Percentiles rank a stretch among this genome's conserved stretches.
Evolutionary conservation across 2,329 filamentous ascomycete species (phyloP).

Genomic region (Clarireedia homoeocarpa): DNA sequence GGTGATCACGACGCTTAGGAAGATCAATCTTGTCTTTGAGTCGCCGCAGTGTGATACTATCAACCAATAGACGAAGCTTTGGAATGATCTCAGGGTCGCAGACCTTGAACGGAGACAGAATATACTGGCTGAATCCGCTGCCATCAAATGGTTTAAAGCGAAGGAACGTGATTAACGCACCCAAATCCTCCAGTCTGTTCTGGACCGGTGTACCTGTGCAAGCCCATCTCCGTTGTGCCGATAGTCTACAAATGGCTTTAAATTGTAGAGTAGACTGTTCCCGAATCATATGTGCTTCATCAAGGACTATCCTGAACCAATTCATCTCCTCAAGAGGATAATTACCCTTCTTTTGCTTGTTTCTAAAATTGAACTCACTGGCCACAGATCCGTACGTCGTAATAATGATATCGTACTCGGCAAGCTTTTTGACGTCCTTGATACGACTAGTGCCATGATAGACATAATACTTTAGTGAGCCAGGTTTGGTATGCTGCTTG

Average conservation of each 20-base stretch:
- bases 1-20: conserved; percentile 63
- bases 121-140: conserved; percentile 67
- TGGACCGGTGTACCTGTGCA: conserved; percentile 97
- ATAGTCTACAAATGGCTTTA: conserved; percentile 72
- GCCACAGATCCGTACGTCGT: conserved; percentile 89
- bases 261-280: conserved; percentile 76
- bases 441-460: conserved; percentile 79
- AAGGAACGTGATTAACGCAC: conserved; percentile 78
- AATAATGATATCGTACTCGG: conserved; percentile 74
- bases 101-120: conserved; percentile 78
- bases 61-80: conserved; percentile 80
- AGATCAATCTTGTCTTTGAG: conserved; percentile 87
- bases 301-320: conserved; percentile 89
- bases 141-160: conserved; percentile 81
- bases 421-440: conserved; percentile 59
- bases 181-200: conserved; percentile 85
- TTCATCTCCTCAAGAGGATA: conserved; percentile 70
- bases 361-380: conserved; percentile 63
- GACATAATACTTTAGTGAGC: conserved; percentile 63
- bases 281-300: conserved; percentile 92
- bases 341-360: conserved; percentile 48
- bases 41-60: conserved; percentile 87
- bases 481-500: conserved; percentile 64
- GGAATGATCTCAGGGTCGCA: conserved; percentile 78
- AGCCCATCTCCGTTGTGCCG: conserved; percentile 82